phyloP scores from a whole-genome alignment of 371 early-diverging fungal genomes.

The Lichtheimia ornata region DNA sequence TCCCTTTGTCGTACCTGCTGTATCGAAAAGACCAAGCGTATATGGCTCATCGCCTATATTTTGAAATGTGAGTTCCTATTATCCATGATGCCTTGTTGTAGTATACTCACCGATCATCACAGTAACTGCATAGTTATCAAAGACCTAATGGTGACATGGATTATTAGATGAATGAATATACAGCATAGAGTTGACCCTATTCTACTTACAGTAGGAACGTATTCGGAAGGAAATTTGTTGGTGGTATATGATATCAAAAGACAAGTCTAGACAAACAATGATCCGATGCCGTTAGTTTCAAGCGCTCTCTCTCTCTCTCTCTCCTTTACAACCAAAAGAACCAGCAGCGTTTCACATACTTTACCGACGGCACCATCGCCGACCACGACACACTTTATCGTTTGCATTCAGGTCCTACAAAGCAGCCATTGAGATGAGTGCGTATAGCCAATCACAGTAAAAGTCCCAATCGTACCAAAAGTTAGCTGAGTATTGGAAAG shows the following conservation, averaged over 20 bases:
- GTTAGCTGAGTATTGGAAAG: too few relatives aligned
- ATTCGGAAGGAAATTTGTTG: conserved; percentile 98
- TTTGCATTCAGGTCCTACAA: conserved; percentile 60
- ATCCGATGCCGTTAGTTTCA: not conserved
- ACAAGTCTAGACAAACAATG: conserved; percentile 72
- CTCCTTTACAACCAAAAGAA: not conserved
- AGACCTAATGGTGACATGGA: conserved; percentile 64
- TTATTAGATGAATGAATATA: not conserved
- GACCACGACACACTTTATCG: conserved; percentile 94
- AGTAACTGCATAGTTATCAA: conserved; percentile 99
- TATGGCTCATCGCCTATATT: conserved; percentile 75
- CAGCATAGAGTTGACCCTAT: not conserved
- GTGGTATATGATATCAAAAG: conserved; percentile 97
- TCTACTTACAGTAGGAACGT: conserved; percentile 87
- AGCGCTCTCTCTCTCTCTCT: too few relatives aligned
- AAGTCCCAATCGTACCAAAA: too few relatives aligned
- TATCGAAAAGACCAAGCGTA: conserved; percentile 94
- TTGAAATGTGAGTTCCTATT: not conserved
- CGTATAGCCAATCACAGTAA: too few relatives aligned
- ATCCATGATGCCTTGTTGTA: not conserved
- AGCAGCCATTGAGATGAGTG: too few relatives aligned
- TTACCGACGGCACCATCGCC: conserved; percentile 99
- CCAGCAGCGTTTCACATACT: conserved; percentile 49
- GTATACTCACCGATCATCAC: conserved; percentile 89
- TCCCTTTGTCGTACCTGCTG: conserved; percentile 74